Conservation (phyloP, 495 filamentous ascomycete species). For the Extremus antarcticus region DNA sequence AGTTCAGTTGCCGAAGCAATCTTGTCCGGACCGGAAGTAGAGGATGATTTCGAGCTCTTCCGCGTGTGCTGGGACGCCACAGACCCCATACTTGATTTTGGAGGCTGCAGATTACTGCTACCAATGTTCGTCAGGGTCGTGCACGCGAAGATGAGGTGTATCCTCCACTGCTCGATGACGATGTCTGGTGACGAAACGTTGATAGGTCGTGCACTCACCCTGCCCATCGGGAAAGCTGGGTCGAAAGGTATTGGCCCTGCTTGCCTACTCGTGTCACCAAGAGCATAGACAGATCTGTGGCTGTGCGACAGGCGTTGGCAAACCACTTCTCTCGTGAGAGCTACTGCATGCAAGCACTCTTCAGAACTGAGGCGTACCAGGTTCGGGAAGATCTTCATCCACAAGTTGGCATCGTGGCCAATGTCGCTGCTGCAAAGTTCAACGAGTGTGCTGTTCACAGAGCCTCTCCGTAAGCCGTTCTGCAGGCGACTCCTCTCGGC, state of each 20-base stretch:
- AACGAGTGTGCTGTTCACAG: constrained; percentile 73
- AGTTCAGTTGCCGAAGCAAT: constrained; percentile 78
- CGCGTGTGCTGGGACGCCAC: constrained; percentile 76
- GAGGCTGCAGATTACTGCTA: constrained; percentile 24
- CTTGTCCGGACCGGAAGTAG: constrained; percentile 57
- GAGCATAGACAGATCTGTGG: constrained; percentile 65
- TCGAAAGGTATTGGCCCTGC: constrained; percentile 3
- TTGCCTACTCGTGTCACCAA: constrained; percentile 62
- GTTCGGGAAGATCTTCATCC: constrained; percentile 97
- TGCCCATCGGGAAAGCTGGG: not conserved
- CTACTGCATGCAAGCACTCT: constrained; percentile 80
- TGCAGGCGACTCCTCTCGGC: constrained; percentile 88
- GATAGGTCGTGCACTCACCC: constrained; percentile 27
- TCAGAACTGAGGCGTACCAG: constrained; percentile 85
- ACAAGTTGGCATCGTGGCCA: constrained; percentile 85
- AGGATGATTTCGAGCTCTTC: constrained; percentile 64
- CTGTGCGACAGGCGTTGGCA: constrained; percentile 86
- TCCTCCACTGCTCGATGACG: constrained; percentile 93
- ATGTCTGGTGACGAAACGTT: constrained; percentile 75
- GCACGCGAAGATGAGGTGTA: constrained; percentile 96
- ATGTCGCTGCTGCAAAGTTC: constrained; percentile 94
- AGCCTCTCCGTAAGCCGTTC: constrained; percentile 75
- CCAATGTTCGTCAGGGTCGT: constrained; percentile 85
- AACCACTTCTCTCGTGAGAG: constrained; percentile 78
- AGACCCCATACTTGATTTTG: constrained; percentile 44